A percentile compares a stretch with the other conserved stretches of the same genome.
phyloP scores from a whole-genome alignment of 495 filamentous ascomycete genomes.

The Pyrenula massariospora region DNA sequence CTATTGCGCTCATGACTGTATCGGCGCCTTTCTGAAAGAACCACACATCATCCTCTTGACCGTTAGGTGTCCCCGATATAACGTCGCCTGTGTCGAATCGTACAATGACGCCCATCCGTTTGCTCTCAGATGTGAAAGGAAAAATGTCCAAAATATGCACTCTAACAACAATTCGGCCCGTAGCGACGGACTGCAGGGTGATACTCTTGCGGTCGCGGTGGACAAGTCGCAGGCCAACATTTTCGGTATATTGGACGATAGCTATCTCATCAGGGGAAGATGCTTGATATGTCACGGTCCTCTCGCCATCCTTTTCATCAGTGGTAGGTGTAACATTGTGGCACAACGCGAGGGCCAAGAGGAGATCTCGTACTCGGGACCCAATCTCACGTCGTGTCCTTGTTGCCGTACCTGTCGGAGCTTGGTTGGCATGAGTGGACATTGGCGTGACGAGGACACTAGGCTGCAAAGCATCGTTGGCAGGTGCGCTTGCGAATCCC shows the following conservation, averaged over 20 bases:
- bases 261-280: constrained; percentile 97
- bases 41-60: constrained; percentile 53
- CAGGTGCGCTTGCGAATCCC: constrained; percentile 48
- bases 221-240: constrained; percentile 72
- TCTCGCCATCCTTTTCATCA: constrained; percentile 67
- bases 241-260: constrained; percentile 92
- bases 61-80: constrained; percentile 21
- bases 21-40: constrained; percentile 99
- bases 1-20: constrained; percentile 91
- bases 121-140: constrained; percentile 94
- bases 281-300: constrained; percentile 83
- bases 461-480: constrained; percentile 18
- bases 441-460: constrained; percentile 59
- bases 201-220: constrained; percentile 83
- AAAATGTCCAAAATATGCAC: constrained; percentile 89
- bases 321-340: constrained; percentile 95
- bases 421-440: constrained; percentile 45
- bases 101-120: constrained; percentile 96
- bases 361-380: constrained; percentile 77
- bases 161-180: constrained; percentile 65
- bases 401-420: constrained; percentile 49
- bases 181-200: constrained; percentile 65
- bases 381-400: constrained; percentile 87
- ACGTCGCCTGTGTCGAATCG: constrained; percentile 51
- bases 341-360: constrained; percentile 83